Conservation (phyloP, 805 yeast species). For the Myxozyma melibiosi region DNA sequence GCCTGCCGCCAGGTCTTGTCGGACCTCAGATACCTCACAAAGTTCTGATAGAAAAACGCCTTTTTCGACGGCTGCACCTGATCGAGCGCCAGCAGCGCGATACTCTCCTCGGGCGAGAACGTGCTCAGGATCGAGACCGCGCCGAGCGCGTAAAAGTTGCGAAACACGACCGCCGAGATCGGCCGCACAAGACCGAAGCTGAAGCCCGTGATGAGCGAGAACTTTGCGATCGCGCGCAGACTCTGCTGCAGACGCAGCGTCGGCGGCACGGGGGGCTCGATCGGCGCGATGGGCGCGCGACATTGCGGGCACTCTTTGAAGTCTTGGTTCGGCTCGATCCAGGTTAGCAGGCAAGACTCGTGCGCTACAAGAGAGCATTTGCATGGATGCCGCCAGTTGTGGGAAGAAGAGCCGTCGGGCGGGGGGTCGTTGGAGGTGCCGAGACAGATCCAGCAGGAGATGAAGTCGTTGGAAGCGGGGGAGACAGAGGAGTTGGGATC, state of each 20-base stretch:
- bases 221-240: conserved; percentile 28
- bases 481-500: background rate
- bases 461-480: conserved; percentile 28
- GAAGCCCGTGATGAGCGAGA: conserved; percentile 11
- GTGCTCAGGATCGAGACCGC: conserved; percentile 36
- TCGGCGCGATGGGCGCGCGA: conserved; percentile 13
- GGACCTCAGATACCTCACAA: background rate
- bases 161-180: conserved; percentile 30
- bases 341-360: conserved; percentile 48
- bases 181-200: conserved; percentile 10
- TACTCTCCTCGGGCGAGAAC: conserved; percentile 35
- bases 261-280: conserved; percentile 8
- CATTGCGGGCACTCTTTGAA: conserved; percentile 27
- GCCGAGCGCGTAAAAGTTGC: conserved; percentile 39
- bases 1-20: background rate
- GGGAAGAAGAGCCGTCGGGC: conserved; percentile 39
- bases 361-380: conserved; percentile 51
- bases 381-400: conserved; percentile 52
- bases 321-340: conserved; percentile 38
- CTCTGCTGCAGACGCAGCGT: conserved; percentile 7
- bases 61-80: background rate
- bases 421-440: conserved; percentile 42
- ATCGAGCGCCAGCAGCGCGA: conserved; percentile 5
- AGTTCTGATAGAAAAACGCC: background rate
- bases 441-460: conserved; percentile 46